Conservation (phyloP, 2,329 filamentous ascomycete species). For the Fusarium palustre region DNA sequence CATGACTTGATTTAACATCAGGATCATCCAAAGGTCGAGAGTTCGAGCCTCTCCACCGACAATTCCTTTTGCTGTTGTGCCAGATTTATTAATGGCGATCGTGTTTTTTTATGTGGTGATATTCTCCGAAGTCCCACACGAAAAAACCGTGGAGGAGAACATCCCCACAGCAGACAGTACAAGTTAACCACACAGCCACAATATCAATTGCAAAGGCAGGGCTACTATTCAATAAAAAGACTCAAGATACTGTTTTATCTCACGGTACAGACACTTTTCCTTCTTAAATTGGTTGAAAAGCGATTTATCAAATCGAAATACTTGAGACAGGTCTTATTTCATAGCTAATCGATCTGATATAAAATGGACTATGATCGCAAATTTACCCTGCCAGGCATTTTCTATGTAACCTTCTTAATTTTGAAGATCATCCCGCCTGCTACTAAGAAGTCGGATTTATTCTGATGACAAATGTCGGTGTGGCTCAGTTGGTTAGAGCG, state of each 20-base stretch:
- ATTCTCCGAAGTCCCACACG: neutral
- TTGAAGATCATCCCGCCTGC: neutral
- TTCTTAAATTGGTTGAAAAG: neutral
- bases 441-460: neutral
- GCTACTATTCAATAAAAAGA: too few species aligned
- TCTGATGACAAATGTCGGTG: constrained; percentile 15
- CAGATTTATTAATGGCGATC: neutral
- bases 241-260: neutral
- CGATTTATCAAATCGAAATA: neutral
- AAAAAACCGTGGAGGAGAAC: neutral
- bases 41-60: too few species aligned
- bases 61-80: constrained; percentile 5
- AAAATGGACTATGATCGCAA: neutral
- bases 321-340: too few species aligned
- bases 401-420: neutral
- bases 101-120: neutral
- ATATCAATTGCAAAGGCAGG: too few species aligned
- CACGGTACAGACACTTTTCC: neutral
- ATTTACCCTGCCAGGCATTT: neutral
- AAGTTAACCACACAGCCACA: neutral
- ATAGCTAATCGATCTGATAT: neutral
- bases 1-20: too few species aligned
- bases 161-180: neutral
- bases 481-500: neutral
- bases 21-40: too few species aligned